Evolutionary conservation across 768 basidiomycete genomes (phyloP).

Genomic region (Rickenella mellea): DNA sequence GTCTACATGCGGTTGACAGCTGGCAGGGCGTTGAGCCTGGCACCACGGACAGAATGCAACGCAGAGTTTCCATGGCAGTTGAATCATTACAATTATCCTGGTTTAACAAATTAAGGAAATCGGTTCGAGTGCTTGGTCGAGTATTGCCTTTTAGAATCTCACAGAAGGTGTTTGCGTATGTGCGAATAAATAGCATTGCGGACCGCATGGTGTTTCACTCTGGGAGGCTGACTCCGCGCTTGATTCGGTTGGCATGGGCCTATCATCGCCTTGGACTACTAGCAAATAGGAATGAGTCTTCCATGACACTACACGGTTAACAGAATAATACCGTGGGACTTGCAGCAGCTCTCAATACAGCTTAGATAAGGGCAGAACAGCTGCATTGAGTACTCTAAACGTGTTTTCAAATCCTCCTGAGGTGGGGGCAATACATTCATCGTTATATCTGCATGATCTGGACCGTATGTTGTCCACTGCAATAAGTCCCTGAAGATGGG

Average conservation of each 20-base stretch:
- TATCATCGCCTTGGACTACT: too few species aligned
- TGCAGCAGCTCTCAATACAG: conserved; percentile 15
- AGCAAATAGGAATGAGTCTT: background rate
- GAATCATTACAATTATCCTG: background rate
- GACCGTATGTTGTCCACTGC: conserved; percentile 1
- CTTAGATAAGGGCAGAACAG: conserved; percentile 15
- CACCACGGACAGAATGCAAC: conserved; percentile 28
- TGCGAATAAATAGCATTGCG: background rate
- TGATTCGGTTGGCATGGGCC: background rate
- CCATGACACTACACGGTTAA: too few species aligned
- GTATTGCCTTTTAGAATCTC: conserved; percentile 3
- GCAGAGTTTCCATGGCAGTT: conserved; percentile 23
- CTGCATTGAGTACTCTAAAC: conserved; percentile 10
- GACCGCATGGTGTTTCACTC: background rate
- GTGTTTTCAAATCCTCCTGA: conserved; percentile 4
- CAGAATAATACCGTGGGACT: conserved; percentile 10
- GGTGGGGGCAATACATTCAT: conserved; percentile 3
- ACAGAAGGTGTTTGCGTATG: background rate
- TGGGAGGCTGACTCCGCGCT: background rate
- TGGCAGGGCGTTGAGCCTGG: conserved; percentile 44
- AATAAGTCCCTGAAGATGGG: conserved; percentile 3
- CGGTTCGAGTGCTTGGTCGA: background rate
- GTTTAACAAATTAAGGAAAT: background rate
- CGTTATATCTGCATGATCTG: background rate
- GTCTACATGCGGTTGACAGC: conserved; percentile 42